These are phyloP conservation scores for Neopestalotiopsis rosae DNA, from an alignment of 2,329 filamentous ascomycete species.

Conservation along the genomic window DNA sequence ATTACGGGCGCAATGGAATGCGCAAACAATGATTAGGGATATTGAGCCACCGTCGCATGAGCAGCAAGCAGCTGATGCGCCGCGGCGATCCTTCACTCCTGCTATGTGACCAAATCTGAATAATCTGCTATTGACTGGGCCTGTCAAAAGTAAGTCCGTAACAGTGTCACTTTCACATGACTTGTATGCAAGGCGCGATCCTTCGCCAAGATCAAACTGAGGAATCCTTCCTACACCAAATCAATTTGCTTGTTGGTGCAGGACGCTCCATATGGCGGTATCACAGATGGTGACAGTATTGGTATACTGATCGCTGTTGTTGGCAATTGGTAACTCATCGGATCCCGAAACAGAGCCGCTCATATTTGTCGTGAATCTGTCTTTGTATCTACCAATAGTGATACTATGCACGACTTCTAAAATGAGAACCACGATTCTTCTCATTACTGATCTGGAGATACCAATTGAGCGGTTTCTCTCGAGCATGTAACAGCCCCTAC, in stretches of 20 bases:
- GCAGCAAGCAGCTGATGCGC: background rate
- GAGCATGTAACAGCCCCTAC: too few species aligned
- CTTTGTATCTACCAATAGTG: background rate
- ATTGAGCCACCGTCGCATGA: background rate
- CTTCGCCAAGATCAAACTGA: background rate
- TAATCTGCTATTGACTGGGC: background rate
- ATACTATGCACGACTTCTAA: too few species aligned
- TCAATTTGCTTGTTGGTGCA: background rate
- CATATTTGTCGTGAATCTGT: background rate
- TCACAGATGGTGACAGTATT: background rate
- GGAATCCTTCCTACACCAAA: background rate
- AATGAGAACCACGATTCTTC: too few species aligned
- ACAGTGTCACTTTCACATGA: background rate
- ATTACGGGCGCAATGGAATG: background rate
- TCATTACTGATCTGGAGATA: too few species aligned
- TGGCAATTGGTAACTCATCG: background rate
- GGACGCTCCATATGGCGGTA: background rate
- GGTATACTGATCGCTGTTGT: background rate
- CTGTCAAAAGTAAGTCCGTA: background rate
- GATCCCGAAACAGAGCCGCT: background rate
- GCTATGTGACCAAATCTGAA: background rate
- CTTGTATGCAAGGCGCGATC: background rate
- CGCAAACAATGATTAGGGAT: background rate
- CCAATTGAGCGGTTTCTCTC: too few species aligned
- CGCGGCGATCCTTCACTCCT: background rate